Base-by-base conservation (phyloP, 345 rosid genomes). In the Salix arbutifolia region DNA sequence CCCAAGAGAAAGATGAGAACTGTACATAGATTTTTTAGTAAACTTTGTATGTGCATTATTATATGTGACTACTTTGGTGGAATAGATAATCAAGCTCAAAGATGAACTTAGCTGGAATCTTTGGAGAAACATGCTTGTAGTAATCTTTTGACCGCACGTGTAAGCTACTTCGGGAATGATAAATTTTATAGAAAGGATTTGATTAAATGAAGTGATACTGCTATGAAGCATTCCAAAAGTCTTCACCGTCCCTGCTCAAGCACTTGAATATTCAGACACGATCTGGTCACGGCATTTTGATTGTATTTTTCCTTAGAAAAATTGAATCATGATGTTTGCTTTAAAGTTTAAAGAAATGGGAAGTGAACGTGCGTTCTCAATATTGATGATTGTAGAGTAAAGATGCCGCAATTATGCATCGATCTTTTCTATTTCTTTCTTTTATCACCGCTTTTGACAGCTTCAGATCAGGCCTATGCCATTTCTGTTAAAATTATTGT, bases 1-100 rank as follows among this genome's bases (percentile, higher is more conserved):
- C 85, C 98, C 96, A 13, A 87, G 82, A 78, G 92, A 96, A 81
- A 96, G 93, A 75, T 92, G 87, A 91, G 82, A 46, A 60, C 40
- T 78, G 83, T 80, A 78, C 53, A 71, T 84, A 80, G 69, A 70
- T 64, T 30, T 26, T 30, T 71, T 37, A 11, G 79, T 81, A 83
- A 83, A 79, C 81, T 83, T 78, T 76, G 67, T 83, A 60, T 72
- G 62, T 75, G 61, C 31, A 64, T 65, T 67, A 68, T 30, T 16
- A 28, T 40, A 72, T 11, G 38, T 26, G 67, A 25, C 80, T 23
- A 38, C 69, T 48, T 23, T 66, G 70, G 37, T 78, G 66, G 48
- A 78, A 76, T 65, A 68, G 25, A 58, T 75, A 71, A 42, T 61
- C 72, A 69, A 69, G 73, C 50, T 73, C 74, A 65, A 64, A 66